Conservation (phyloP, 2,329 filamentous ascomycete genomes). For the Aspergillus candidus region DNA sequence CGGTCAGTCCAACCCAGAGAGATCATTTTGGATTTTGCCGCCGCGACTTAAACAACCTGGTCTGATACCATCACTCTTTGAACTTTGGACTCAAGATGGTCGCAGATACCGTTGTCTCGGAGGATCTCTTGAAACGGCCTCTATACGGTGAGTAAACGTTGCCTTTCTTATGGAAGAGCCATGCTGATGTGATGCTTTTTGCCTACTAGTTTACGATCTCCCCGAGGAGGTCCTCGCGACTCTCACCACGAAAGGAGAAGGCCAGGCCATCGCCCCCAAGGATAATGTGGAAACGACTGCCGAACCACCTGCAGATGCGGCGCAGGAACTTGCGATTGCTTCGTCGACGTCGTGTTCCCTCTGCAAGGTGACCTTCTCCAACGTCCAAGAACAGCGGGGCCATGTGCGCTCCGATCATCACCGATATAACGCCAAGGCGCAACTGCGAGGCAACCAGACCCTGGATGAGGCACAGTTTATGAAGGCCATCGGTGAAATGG, state of each 20-base stretch:
- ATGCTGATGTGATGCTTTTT: too few species aligned
- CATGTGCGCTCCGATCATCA: conserved; percentile 90
- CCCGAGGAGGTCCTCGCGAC: conserved; percentile 66
- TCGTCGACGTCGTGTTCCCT: conserved; percentile 71
- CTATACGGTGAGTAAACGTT: too few species aligned
- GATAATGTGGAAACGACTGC: conserved; percentile 16
- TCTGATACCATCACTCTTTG: too few species aligned
- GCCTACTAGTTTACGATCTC: conserved; percentile 71
- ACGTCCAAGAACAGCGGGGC: conserved; percentile 71
- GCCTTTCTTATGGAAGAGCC: too few species aligned
- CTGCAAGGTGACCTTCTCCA: conserved; percentile 66
- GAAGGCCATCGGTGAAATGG: conserved; percentile 73
- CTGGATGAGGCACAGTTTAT: conserved; percentile 82
- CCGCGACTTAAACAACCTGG: too few species aligned
- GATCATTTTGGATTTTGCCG: too few species aligned
- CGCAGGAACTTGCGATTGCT: conserved; percentile 38
- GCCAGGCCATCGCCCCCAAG: conserved; percentile 22
- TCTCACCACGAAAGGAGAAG: conserved; percentile 54
- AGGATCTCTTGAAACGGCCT: too few species aligned
- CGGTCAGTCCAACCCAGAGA: too few species aligned
- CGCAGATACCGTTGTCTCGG: too few species aligned
- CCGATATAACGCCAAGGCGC: conserved; percentile 90
- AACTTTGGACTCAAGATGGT: too few species aligned
- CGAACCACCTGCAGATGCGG: conserved; percentile 26
- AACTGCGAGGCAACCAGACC: conserved; percentile 64